phyloP scores from a whole-genome alignment of 176 grass and related monocot species.

The Juncus effusus region DNA sequence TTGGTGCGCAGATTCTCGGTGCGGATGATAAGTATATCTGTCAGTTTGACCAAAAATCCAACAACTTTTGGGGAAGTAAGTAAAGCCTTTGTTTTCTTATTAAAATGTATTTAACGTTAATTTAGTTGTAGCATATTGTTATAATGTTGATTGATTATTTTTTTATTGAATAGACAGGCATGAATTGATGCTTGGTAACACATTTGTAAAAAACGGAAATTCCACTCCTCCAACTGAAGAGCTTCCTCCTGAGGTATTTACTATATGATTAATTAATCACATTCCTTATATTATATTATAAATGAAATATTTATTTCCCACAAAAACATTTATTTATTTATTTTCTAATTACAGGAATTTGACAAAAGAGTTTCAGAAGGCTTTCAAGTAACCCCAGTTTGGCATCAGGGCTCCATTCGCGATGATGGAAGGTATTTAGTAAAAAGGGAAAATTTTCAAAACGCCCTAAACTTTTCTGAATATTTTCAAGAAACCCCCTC shows the following conservation, averaged over 20 bases:
- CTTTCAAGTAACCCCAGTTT: conserved; percentile 87
- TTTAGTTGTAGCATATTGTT: neutral
- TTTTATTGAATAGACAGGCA: conserved; percentile 51
- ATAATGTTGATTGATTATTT: neutral
- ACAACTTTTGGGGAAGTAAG: conserved; percentile 97
- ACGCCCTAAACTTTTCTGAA: too few relatives aligned
- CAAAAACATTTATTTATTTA: neutral
- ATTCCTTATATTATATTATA: neutral
- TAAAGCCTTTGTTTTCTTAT: neutral
- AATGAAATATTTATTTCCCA: conserved; percentile 23
- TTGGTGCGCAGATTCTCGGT: conserved; percentile 81
- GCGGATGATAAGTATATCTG: conserved; percentile 89
- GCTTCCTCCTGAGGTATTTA: conserved; percentile 61
- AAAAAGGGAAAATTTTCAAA: too few relatives aligned
- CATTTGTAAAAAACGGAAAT: conserved; percentile 52
- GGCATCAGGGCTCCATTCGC: conserved; percentile 84
- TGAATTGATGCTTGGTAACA: conserved; percentile 87
- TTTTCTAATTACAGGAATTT: conserved; percentile 60
- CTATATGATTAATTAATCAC: neutral
- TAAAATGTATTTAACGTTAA: neutral
- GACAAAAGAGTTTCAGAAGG: conserved; percentile 68
- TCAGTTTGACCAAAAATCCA: conserved; percentile 77
- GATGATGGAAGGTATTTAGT: conserved; percentile 76
- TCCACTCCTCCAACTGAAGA: conserved; percentile 52
- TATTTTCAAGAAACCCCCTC: too few relatives aligned